phyloP scores from a whole-genome alignment of 371 early-diverging fungal genomes.

The Mortierella sp. region DNA sequence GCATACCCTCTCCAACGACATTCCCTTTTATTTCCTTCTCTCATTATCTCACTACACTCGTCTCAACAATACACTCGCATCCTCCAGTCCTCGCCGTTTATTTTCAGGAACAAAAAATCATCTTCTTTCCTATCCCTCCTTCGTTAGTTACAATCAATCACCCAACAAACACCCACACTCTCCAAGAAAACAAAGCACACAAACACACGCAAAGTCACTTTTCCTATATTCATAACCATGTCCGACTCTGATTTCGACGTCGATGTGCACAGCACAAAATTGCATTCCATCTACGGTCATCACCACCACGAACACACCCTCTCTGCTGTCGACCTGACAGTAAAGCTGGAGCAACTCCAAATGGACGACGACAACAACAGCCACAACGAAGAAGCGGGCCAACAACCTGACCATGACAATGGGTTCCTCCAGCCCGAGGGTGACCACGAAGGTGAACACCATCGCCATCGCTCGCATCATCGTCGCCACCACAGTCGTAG shows the following conservation, averaged over 20 bases:
- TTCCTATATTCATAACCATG: not conserved
- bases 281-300: not conserved
- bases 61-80: not conserved
- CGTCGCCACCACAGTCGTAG: not conserved
- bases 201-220: not conserved
- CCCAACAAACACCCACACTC: not conserved
- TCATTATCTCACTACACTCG: not conserved
- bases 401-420: not conserved
- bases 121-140: not conserved
- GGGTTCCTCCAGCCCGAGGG: not conserved
- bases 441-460: not conserved
- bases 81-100: too few relatives aligned
- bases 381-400: not conserved
- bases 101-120: not conserved
- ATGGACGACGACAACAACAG: not conserved
- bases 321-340: constrained; percentile 21
- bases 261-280: not conserved
- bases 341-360: constrained; percentile 20
- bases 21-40: not conserved
- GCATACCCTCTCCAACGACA: not conserved
- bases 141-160: not conserved
- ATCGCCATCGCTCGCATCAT: not conserved
- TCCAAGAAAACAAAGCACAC: not conserved
- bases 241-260: not conserved
- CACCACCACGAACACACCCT: constrained; percentile 11